These are phyloP conservation scores for Sporisorium graminicola DNA, from an alignment of 1,284 basidiomycete species.

Conservation along the genomic window DNA sequence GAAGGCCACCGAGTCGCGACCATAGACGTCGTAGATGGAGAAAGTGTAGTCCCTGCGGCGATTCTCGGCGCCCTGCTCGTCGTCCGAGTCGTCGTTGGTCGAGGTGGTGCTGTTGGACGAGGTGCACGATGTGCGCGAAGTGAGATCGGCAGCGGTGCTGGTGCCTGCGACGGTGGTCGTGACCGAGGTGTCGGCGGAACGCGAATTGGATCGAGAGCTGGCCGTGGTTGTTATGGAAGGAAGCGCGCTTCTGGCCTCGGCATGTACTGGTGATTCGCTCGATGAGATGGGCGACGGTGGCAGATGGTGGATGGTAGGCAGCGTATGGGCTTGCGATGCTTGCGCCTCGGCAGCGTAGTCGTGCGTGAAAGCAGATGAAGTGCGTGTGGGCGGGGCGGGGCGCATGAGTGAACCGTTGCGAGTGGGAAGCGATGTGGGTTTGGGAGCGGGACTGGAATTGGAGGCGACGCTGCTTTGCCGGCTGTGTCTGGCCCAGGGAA, in stretches of 20 bases:
- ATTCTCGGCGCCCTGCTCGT: slow-evolving; percentile 39
- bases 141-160: slow-evolving; percentile 20
- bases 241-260: slow-evolving; percentile 10
- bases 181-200: slow-evolving; percentile 16
- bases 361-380: slow-evolving; percentile 38
- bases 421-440: slow-evolving; percentile 2
- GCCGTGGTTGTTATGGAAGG: slow-evolving; percentile 40
- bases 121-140: slow-evolving; percentile 34
- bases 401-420: slow-evolving; percentile 30
- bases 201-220: slow-evolving; percentile 25
- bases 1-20: slow-evolving; percentile 65
- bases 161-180: slow-evolving; percentile 11
- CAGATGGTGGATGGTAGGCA: slow-evolving; percentile 43
- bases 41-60: slow-evolving; percentile 60
- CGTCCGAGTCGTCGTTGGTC: slow-evolving; percentile 56
- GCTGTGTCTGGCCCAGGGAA: slow-evolving; percentile 61
- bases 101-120: slow-evolving; percentile 54
- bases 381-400: slow-evolving; percentile 25
- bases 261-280: slow-evolving; percentile 47
- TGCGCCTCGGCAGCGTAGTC: slow-evolving; percentile 14
- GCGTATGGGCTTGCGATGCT: slow-evolving; percentile 3
- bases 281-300: slow-evolving; percentile 64
- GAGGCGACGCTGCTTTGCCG: slow-evolving; percentile 39
- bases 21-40: slow-evolving; percentile 67
- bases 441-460: slow-evolving; percentile 11